Base-by-base conservation (phyloP, 768 basidiomycete species). In the Leccinum barrowsii region DNA sequence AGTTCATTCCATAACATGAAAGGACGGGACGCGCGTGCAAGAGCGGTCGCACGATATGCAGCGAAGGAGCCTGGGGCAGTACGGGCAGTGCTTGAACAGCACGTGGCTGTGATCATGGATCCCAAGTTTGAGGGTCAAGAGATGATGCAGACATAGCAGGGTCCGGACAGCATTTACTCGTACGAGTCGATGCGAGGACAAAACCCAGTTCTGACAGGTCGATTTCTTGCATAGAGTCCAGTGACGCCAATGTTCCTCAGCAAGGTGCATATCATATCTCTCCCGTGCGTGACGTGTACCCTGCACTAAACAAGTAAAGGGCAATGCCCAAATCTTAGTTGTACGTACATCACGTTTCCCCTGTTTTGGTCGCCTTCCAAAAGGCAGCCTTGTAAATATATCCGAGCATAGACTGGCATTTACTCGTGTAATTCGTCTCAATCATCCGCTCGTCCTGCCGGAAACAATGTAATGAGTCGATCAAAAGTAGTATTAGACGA, bases 301-400 rank as follows among this genome's bases (percentile, higher is more conserved):
- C 40, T 42, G 40, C n/a, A 42, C n/a, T 42, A 42, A 42, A 42
- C 40, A 11, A 42, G n/a, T 42, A 42, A 42, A 42, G 19, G n/a
- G 40, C 17, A 42, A 19, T 5, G n/a, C n/a, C 40, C 40, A 10
- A n/a, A n/a, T 17, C 40, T 42, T n/a, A 42, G n/a, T 19, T 42
- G n/a, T 42, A 42, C 40, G 40, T n/a, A 42, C 40, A 42, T 42
- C 40, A 42, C n/a, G 40, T 42, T 42, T 10, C 10, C n/a, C 40
- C 10, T 10, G 4, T 42, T 42, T 83, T 85, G 30, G 74, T 83
- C 11, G 90, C 92, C 1, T 83, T 89, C 89, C 90, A 96, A 74
- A 94, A 94, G 5, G 84, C 84, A 1, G 92, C 79, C 49, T 89
- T 84, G 70, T 98, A 98, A 15, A 87, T 79, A 66, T 96, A 94